These are phyloP conservation scores for Chloroidium sp. DNA, from an alignment of 163 green algal species.

Conservation along the genomic window DNA sequence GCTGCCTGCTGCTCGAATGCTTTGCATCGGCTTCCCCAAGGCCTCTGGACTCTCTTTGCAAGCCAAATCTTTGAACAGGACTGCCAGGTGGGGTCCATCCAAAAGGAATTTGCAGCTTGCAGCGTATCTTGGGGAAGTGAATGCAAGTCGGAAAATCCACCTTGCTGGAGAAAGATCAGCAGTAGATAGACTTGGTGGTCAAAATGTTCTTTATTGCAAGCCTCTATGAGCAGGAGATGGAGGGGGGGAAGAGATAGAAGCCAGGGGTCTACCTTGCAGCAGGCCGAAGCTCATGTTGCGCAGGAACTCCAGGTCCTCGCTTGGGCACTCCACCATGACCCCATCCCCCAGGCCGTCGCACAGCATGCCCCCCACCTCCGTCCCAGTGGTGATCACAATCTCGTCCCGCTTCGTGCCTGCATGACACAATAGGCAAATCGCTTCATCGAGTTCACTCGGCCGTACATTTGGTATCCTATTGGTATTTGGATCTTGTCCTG, in stretches of 20 bases:
- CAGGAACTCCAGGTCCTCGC: slow-evolving; percentile 78
- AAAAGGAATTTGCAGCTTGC: too few relatives aligned
- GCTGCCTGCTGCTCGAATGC: too few relatives aligned
- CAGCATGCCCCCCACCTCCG: slow-evolving; percentile 76
- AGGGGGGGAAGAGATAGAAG: too few relatives aligned
- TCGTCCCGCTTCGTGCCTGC: slow-evolving; percentile 46
- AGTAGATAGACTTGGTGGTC: neutral
- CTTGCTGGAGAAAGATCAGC: neutral
- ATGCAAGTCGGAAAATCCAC: too few relatives aligned
- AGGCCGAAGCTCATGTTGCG: slow-evolving; percentile 90
- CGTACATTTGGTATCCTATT: too few relatives aligned
- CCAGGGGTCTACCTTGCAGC: slow-evolving; percentile 54
- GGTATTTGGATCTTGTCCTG: too few relatives aligned
- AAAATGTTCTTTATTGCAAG: neutral
- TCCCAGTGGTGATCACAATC: slow-evolving; percentile 72
- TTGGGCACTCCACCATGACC: slow-evolving; percentile 71
- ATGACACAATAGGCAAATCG: neutral
- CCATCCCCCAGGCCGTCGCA: slow-evolving; percentile 95
- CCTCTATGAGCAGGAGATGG: neutral
- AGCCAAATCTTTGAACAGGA: too few relatives aligned
- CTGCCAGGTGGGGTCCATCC: too few relatives aligned
- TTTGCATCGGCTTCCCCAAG: too few relatives aligned
- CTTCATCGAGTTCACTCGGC: too few relatives aligned
- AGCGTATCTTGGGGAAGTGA: too few relatives aligned
- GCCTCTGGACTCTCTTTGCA: too few relatives aligned